phyloP scores from a whole-genome alignment of 805 yeast species.

The Saturnispora bothae region DNA sequence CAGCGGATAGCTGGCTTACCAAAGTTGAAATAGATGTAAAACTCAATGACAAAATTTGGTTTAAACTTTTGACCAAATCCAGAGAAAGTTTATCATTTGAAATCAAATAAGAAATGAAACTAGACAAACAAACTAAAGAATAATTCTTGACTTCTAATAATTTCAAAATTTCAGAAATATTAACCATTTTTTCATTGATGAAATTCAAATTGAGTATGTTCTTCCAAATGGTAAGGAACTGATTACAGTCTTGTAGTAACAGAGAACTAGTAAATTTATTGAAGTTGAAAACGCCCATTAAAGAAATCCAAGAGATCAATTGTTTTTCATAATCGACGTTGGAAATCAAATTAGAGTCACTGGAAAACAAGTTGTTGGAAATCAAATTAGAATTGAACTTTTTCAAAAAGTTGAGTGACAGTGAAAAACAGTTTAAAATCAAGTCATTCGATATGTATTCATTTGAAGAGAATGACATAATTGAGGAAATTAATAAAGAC shows the following conservation, averaged over 20 bases:
- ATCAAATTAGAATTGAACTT: constrained; percentile 28
- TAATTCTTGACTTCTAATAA: constrained; percentile 43
- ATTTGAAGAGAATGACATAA: constrained; percentile 23
- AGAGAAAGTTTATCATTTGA: constrained; percentile 35
- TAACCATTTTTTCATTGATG: constrained; percentile 28
- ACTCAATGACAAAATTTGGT: constrained; percentile 24
- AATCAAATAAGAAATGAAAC: constrained; percentile 39
- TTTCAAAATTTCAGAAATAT: constrained; percentile 27
- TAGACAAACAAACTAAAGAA: constrained; percentile 46
- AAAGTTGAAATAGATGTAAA: constrained; percentile 22
- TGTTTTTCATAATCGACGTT: constrained; percentile 28
- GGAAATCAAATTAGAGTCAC: constrained; percentile 21
- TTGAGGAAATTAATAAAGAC: constrained; percentile 25
- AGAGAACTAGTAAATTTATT: constrained; percentile 17
- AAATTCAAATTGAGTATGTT: constrained; percentile 42
- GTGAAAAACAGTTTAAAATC: constrained; percentile 22
- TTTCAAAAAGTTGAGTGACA: constrained; percentile 22
- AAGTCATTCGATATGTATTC: constrained; percentile 25
- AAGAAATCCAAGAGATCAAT: constrained; percentile 48
- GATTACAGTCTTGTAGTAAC: constrained; percentile 45
- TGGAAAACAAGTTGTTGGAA: constrained; percentile 24
- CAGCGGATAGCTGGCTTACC: constrained; percentile 16
- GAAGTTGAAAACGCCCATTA: constrained; percentile 55
- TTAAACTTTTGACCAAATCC: constrained; percentile 24
- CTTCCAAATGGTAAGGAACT: constrained; percentile 56